Conservation (phyloP, 139 green algal species). For the Tetradesmus lagerheimii region DNA sequence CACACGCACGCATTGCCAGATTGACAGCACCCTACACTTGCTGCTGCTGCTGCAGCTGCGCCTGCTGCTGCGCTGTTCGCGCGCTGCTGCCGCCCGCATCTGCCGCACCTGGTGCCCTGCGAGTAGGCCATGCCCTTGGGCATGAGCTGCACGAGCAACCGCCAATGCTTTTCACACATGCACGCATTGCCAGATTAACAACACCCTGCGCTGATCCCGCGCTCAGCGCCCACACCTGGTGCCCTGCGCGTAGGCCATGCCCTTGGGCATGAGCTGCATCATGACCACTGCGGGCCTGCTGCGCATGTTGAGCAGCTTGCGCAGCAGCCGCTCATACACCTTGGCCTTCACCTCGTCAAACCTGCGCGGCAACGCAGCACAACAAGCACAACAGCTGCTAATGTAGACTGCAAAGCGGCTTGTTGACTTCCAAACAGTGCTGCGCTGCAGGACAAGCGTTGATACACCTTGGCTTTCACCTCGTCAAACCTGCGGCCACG, state of each 20-base stretch:
- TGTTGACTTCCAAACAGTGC: no score
- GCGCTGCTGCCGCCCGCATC: no score
- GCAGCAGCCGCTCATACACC: constrained; percentile 49
- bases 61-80: no score
- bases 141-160: no score
- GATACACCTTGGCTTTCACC: constrained; percentile 50
- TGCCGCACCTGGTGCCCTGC: neutral
- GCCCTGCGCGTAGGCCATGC: constrained; percentile 44
- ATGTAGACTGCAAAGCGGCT: no score
- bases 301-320: constrained; percentile 37
- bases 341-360: constrained; percentile 49
- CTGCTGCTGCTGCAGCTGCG: no score
- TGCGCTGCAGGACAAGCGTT: constrained; percentile 42
- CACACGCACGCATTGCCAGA: no score
- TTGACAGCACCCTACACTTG: no score
- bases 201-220: no score
- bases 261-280: constrained; percentile 52
- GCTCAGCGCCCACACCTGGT: neutral
- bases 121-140: constrained; percentile 50
- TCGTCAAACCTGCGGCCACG: constrained; percentile 41
- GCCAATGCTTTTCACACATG: no score
- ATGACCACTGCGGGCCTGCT: constrained; percentile 46
- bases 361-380: neutral
- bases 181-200: no score
- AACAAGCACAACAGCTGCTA: no score